Evolutionary conservation across 371 early-diverging fungal genomes (phyloP), one percentile per base, ranked within the genome.

Genomic region (Lichtheimia corymbifera): DNA sequence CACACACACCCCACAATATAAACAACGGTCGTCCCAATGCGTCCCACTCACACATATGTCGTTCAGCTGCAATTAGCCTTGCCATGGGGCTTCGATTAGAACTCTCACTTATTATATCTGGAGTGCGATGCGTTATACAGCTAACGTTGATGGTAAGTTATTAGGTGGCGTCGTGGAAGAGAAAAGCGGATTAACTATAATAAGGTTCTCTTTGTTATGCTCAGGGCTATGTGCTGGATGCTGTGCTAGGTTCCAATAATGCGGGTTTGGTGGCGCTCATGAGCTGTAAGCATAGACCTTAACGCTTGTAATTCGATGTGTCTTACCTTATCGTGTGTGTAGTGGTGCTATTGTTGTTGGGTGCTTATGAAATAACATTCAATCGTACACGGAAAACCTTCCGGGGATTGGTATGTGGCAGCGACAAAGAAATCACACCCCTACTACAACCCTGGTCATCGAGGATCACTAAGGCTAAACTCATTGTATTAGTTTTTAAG

Each of bases 41-140:
- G 47, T 18, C 24, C 14, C 41, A 42, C 49, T 54, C 20, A 47
- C n/a, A 56, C 25, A n/a, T 40, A 47, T 45, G n/a, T 4, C 17
- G 20, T 7, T 20, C 49, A 77, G 79, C 73, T 13, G 12, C 54
- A 47, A 62, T 76, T 44, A 79, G 79, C 50, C 47, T 72, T 45
- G 42, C 56, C 9, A 50, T 79, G 22, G 76, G 79, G n/a, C 62
- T 65, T 40, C 67, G 73, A 44, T 50, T 80, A 15, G 80, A 80
- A 60, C 9, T 72, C 11, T 70, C 77, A 2, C 53, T 80, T 3
- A 67, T 80, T 13, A 59, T 77, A 27, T 69, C 77, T 4, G 70
- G 72, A 11, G 52, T 77, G 44, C 64, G 80, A 59, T 80, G 80
- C 63, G 75, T 80, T 5, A 55, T 75, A 20, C 80, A 80, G 55